Base-by-base conservation (phyloP, 2,329 filamentous ascomycete species). In the Chlorencoelia australis region DNA sequence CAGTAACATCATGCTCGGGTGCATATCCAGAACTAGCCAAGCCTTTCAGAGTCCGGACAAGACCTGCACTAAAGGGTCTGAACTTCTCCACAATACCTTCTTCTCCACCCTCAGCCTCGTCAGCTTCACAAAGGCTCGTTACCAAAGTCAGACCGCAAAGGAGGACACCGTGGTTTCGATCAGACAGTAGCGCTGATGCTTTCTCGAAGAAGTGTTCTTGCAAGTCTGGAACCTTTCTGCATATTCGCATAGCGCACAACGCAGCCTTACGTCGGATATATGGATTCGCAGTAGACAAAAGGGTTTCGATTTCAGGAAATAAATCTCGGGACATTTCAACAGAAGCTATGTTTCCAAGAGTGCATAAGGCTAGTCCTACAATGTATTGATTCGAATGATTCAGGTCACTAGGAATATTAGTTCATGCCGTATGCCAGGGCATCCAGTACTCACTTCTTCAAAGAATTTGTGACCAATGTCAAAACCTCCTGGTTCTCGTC, bases 401-500 rank as follows among this genome's bases (percentile, higher is more conserved):
- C 39, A 98, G 72, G 57, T 96, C 91, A 70, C 89, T 95, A 51
- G 4, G 9, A 11, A 10, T 7, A 22, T 48, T 32, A 42, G 35
- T 22, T 18, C n/a, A n/a, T n/a, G n/a, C 22, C 6, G 27, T 13
- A 25, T 10, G 14, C 8, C 5, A 15, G 15, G 17, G 7, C 11
- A 9, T n/a, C n/a, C n/a, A 14, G 30, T 24, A 36, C 43, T 55
- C 71, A 94, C 88, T 96, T 98, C 62, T 96, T 91, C 47, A 98
- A 65, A 8, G 91, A 98, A 62, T 98, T 98, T 21, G 91, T 98
- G 40, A 98, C 93, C 42, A 98, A 67, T 2, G 91, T 98, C 55
- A 98, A 62, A 14, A 98, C 93, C 62, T 98, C 93, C 60, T 98
- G 91, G 54, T 98, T 98, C 69, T 98, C 91, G 59, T 98, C 91